phyloP scores from a whole-genome alignment of 306 rosid species.

The Prunus davidiana region DNA sequence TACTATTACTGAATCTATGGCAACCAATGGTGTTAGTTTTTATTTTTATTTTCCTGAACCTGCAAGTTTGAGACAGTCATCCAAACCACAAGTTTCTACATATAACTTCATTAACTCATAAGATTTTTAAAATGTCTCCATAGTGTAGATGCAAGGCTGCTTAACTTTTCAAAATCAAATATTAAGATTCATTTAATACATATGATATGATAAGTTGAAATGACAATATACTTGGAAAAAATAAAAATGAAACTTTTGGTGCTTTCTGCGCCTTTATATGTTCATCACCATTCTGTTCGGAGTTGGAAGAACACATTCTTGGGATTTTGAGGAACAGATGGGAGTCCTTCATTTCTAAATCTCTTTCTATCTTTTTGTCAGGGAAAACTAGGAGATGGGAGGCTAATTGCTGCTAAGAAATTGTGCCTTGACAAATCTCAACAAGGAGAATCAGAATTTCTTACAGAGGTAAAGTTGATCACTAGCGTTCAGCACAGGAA shows the following conservation, averaged over 20 bases:
- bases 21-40: constrained; percentile 4
- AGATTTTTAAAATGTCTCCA: neutral
- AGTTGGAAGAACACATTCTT: neutral
- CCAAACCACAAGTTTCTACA: neutral
- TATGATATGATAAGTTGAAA: neutral
- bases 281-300: no score
- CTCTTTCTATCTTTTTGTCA: constrained; percentile 4
- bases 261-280: neutral
- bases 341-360: constrained; percentile 13
- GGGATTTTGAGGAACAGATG: constrained; percentile 10
- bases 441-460: constrained; percentile 86
- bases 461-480: constrained; percentile 77
- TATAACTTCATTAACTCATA: neutral
- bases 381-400: constrained; percentile 79
- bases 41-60: neutral
- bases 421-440: constrained; percentile 71
- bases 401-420: constrained; percentile 67
- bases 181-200: no score
- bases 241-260: neutral
- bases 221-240: neutral
- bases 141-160: neutral
- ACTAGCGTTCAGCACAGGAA: constrained; percentile 91
- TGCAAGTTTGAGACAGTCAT: neutral
- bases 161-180: no score
- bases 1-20: constrained; percentile 34